phyloP scores from a whole-genome alignment of 2,329 filamentous ascomycete species.

The Aquanectria penicillioides region DNA sequence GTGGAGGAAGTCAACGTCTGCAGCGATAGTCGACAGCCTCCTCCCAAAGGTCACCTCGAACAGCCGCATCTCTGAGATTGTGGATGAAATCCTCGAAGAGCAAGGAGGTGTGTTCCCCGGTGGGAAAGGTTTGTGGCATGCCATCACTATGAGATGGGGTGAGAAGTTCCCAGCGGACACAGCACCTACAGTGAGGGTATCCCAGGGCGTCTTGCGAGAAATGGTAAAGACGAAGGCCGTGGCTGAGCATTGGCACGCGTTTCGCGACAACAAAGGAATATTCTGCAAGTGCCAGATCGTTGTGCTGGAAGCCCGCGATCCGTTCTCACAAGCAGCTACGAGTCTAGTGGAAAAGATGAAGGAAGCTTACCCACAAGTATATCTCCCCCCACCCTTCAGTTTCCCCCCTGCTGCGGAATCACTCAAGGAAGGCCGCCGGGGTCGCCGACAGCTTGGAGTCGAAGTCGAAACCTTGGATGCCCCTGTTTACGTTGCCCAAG shows the following conservation, averaged over 20 bases:
- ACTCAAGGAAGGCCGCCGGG: constrained; percentile 38
- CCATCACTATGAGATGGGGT: constrained; percentile 57
- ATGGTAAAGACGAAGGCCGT: constrained; percentile 49
- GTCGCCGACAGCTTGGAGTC: constrained; percentile 50
- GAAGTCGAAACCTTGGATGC: constrained; percentile 61
- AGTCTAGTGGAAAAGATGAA: constrained; percentile 59
- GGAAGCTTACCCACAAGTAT: constrained; percentile 52
- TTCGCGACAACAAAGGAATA: constrained; percentile 52
- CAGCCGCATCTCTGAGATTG: constrained; percentile 37
- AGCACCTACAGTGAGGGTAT: constrained; percentile 53
- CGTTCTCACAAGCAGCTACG: constrained; percentile 53
- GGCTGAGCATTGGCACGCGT: constrained; percentile 56
- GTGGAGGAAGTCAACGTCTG: constrained; percentile 12
- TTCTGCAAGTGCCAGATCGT: constrained; percentile 58
- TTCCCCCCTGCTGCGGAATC: constrained; percentile 24
- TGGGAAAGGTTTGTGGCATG: constrained; percentile 60
- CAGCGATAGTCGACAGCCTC: constrained; percentile 24
- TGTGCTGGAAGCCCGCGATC: constrained; percentile 53
- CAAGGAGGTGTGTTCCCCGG: constrained; percentile 61
- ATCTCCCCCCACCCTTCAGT: constrained; percentile 40
- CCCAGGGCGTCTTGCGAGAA: constrained; percentile 50
- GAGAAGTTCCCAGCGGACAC: constrained; percentile 51
- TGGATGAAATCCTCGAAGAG: constrained; percentile 44
- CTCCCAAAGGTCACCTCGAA: constrained; percentile 26
- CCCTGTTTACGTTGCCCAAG: constrained; percentile 59